Conservation (phyloP, 2,329 filamentous ascomycete species). For the Aspergillus felis region DNA sequence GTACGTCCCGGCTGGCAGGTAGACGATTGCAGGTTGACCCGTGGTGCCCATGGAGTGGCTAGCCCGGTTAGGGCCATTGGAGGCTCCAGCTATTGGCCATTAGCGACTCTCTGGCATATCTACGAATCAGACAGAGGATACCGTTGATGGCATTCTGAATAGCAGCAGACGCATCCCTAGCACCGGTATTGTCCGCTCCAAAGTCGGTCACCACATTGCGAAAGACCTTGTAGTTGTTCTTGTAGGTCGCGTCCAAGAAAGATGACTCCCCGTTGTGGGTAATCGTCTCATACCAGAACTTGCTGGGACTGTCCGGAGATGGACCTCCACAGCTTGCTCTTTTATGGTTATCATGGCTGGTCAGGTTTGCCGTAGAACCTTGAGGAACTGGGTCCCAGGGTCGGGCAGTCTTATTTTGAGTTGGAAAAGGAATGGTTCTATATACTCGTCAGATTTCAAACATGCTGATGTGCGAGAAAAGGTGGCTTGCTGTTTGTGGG, state of each 20-base stretch:
- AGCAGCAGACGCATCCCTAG: conserved; percentile 23
- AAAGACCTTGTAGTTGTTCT: conserved; percentile 30
- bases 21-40: conserved; percentile 28
- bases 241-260: conserved; percentile 20
- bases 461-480: not conserved
- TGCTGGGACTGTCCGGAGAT: conserved; percentile 4
- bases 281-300: conserved; percentile 27
- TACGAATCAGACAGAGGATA: conserved; percentile 1
- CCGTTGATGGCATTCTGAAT: conserved; percentile 30
- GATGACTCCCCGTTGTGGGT: conserved; percentile 27
- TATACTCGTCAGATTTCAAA: not conserved
- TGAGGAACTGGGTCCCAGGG: conserved; percentile 14
- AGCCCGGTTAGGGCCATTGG: conserved; percentile 21
- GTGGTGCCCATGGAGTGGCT: conserved; percentile 26
- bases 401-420: conserved; percentile 12
- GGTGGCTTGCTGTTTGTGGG: not conserved
- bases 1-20: conserved; percentile 29
- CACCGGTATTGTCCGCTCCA: conserved; percentile 32
- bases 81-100: conserved; percentile 16
- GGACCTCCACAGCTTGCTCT: not conserved
- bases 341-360: not conserved
- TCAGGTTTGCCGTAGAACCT: conserved; percentile 3
- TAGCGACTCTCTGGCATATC: not conserved
- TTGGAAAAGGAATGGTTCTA: conserved; percentile 18
- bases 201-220: conserved; percentile 34